phyloP scores from a whole-genome alignment of 441 rosid genomes.

The Eutrema salsugineum region DNA sequence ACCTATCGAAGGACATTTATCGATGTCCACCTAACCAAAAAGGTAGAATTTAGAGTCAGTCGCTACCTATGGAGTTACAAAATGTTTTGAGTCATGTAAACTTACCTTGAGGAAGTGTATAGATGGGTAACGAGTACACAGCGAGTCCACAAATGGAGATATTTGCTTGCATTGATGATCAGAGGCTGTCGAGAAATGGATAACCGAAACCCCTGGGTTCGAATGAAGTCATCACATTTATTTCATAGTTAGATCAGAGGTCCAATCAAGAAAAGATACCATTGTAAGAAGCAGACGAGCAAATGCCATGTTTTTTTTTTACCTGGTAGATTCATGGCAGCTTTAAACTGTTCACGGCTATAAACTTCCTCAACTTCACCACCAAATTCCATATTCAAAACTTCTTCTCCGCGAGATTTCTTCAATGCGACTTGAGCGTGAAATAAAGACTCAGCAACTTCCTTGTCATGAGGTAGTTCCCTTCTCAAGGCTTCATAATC shows the following conservation, averaged over 20 bases:
- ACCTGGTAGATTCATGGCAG: conserved; percentile 78
- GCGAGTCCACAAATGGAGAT: conserved; percentile 63
- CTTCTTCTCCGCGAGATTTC: conserved; percentile 93
- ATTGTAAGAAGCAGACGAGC: neutral
- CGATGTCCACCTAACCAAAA: conserved; percentile 64
- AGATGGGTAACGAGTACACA: conserved; percentile 82
- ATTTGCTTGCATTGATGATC: conserved; percentile 77
- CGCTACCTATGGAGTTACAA: neutral
- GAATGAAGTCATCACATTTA: neutral
- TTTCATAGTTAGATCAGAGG: neutral
- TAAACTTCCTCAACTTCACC: conserved; percentile 78
- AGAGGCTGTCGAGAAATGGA: conserved; percentile 63
- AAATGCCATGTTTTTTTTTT: neutral
- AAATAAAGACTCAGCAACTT: conserved; percentile 81
- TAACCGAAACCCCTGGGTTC: conserved; percentile 65
- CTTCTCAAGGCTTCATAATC: conserved; percentile 82
- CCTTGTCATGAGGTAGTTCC: conserved; percentile 80
- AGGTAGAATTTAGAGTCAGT: neutral
- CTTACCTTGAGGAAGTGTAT: conserved; percentile 83
- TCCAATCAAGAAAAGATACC: neutral
- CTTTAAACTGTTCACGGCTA: conserved; percentile 73
- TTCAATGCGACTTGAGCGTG: conserved; percentile 86
- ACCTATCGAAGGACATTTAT: conserved; percentile 54
- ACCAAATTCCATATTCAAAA: conserved; percentile 81
- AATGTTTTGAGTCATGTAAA: neutral